Conservation (phyloP, 1,284 basidiomycete genomes). For the Cutaneotrichosporon dermatis region DNA sequence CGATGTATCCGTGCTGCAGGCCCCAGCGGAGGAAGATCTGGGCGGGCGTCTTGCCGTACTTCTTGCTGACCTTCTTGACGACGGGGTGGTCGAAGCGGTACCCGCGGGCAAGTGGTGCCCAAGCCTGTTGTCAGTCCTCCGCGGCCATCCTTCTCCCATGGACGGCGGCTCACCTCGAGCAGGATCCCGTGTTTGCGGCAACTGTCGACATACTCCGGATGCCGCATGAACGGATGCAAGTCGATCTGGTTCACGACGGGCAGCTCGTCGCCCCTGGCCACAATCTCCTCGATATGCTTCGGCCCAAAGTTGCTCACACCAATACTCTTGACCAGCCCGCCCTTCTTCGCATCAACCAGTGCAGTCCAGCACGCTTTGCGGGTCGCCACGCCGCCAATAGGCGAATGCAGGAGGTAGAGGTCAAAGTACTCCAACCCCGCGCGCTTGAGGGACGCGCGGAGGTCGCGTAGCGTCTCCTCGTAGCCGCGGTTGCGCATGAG, state of each 20-base stretch:
- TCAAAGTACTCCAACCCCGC: slow-evolving; percentile 54
- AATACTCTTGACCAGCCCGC: slow-evolving; percentile 48
- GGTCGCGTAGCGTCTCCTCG: slow-evolving; percentile 53
- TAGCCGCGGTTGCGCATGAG: slow-evolving; percentile 60
- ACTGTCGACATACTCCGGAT: slow-evolving; percentile 49
- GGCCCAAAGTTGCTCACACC: slow-evolving; percentile 52
- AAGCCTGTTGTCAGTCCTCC: slow-evolving; percentile 40
- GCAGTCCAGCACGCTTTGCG: slow-evolving; percentile 49
- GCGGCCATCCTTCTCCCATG: not conserved
- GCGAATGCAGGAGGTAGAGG: slow-evolving; percentile 50
- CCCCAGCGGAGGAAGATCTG: slow-evolving; percentile 55
- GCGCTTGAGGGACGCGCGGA: slow-evolving; percentile 56
- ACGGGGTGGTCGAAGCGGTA: slow-evolving; percentile 49
- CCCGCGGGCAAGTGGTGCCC: slow-evolving; percentile 52
- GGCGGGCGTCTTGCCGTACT: slow-evolving; percentile 43
- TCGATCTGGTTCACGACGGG: slow-evolving; percentile 50
- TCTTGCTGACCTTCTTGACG: slow-evolving; percentile 43
- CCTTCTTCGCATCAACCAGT: slow-evolving; percentile 47
- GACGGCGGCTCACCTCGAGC: slow-evolving; percentile 37
- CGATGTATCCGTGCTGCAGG: slow-evolving; percentile 51
- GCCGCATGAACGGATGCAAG: slow-evolving; percentile 50
- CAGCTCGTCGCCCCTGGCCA: slow-evolving; percentile 31
- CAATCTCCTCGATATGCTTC: slow-evolving; percentile 52
- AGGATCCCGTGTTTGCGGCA: slow-evolving; percentile 51
- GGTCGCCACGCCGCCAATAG: slow-evolving; percentile 48